Conservation (phyloP, 345 rosid genomes). For the Anastatica hierochuntica region DNA sequence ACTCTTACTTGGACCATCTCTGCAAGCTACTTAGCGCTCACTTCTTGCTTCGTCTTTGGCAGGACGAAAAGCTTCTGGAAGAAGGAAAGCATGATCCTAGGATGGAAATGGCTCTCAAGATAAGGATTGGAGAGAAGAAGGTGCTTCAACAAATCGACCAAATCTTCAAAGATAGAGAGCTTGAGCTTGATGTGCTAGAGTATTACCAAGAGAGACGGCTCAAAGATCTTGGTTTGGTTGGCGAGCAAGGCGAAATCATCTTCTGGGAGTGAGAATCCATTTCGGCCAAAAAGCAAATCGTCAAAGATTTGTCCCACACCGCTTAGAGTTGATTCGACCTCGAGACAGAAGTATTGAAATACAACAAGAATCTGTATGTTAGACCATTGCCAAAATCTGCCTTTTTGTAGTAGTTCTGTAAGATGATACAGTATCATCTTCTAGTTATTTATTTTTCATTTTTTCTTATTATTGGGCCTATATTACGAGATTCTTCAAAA, state of each 20-base stretch:
- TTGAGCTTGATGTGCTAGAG: constrained; percentile 56
- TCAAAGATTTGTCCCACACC: too few relatives aligned
- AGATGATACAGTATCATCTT: constrained; percentile 17
- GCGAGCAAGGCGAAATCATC: constrained; percentile 91
- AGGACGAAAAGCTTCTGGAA: constrained; percentile 72
- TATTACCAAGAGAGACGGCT: constrained; percentile 95
- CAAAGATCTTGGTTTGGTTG: constrained; percentile 79
- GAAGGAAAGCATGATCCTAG: constrained; percentile 38
- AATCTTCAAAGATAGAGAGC: constrained; percentile 56
- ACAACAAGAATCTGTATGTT: constrained; percentile 17
- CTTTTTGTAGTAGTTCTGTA: constrained; percentile 19
- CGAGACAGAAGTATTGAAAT: neutral
- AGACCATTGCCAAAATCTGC: constrained; percentile 17
- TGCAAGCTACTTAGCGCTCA: neutral
- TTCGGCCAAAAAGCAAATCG: neutral
- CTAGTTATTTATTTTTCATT: constrained; percentile 29
- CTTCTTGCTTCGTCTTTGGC: constrained; percentile 10
- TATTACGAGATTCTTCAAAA: too few relatives aligned
- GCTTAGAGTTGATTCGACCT: constrained; percentile 5
- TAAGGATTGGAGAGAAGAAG: constrained; percentile 77
- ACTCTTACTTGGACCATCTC: constrained; percentile 1
- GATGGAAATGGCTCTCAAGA: constrained; percentile 50
- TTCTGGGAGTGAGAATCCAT: constrained; percentile 63
- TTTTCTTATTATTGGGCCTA: too few relatives aligned
- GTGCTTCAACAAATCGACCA: constrained; percentile 69